Conservation (phyloP, 371 early-diverging fungal species). For the Massospora cicadina region DNA sequence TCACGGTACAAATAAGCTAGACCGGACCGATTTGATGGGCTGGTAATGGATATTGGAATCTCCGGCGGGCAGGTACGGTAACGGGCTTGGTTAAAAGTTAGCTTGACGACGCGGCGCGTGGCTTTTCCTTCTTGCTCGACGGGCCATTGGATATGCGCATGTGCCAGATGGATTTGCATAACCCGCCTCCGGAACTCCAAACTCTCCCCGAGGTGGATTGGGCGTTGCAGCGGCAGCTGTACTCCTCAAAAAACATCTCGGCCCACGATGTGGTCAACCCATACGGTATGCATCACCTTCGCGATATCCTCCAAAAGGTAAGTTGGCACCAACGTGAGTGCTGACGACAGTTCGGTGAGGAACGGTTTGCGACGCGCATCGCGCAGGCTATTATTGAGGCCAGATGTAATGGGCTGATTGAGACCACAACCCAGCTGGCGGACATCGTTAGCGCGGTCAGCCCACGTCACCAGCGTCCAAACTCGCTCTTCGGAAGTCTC, state of each 20-base stretch:
- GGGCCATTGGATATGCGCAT: slow-evolving; percentile 54
- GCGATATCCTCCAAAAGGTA: slow-evolving; percentile 39
- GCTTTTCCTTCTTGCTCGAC: slow-evolving; percentile 45
- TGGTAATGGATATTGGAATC: slow-evolving; percentile 57
- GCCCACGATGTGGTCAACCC: slow-evolving; percentile 30
- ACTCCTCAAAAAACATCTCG: slow-evolving; percentile 24
- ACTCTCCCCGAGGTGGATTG: slow-evolving; percentile 6
- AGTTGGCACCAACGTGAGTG: not conserved
- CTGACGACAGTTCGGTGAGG: slow-evolving; percentile 28
- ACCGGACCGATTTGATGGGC: slow-evolving; percentile 35
- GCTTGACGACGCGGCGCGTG: slow-evolving; percentile 37
- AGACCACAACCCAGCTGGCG: slow-evolving; percentile 32
- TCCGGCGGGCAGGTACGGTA: slow-evolving; percentile 29
- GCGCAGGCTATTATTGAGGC: slow-evolving; percentile 38
- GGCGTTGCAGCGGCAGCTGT: slow-evolving; percentile 14
- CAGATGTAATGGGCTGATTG: slow-evolving; percentile 27
- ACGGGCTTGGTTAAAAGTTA: slow-evolving; percentile 12
- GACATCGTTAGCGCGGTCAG: slow-evolving; percentile 28
- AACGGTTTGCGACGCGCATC: slow-evolving; percentile 34
- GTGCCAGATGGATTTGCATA: slow-evolving; percentile 25
- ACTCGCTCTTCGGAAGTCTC: slow-evolving; percentile 27
- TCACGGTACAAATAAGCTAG: slow-evolving; percentile 11
- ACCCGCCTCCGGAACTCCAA: not conserved
- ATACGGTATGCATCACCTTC: slow-evolving; percentile 31
- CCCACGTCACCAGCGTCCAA: slow-evolving; percentile 20